phyloP scores from a whole-genome alignment of 371 early-diverging fungal genomes.

The Thermomucor indicae-seudaticae region DNA sequence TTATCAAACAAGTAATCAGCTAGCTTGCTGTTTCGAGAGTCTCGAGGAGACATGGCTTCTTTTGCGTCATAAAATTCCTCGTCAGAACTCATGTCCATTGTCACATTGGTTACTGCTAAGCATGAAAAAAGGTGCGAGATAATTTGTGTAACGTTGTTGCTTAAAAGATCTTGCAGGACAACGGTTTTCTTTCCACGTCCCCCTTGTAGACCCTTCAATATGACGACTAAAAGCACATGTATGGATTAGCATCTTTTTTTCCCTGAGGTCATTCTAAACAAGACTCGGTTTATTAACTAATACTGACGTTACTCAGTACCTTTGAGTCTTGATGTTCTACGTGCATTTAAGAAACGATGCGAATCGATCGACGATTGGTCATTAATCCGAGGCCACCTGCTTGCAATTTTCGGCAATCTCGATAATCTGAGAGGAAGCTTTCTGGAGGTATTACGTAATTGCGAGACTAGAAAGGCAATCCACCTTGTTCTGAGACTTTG shows the following conservation, averaged over 20 bases:
- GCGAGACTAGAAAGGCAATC: no score
- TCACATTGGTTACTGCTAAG: no score
- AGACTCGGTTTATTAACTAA: not conserved
- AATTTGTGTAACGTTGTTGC: no score
- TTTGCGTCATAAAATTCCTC: constrained; percentile 14
- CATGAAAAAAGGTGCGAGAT: no score
- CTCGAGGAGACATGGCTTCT: constrained; percentile 3
- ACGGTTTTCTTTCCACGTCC: no score
- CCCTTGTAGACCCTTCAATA: no score
- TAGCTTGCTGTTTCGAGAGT: not conserved
- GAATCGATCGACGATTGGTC: constrained; percentile 10
- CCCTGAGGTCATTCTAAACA: not conserved
- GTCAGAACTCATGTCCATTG: constrained; percentile 11
- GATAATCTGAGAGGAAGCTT: constrained; percentile 14
- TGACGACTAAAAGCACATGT: no score
- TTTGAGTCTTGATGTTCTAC: constrained; percentile 4
- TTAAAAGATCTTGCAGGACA: no score
- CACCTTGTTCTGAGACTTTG: no score
- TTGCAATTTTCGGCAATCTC: constrained; percentile 8
- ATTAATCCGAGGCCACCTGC: constrained; percentile 4
- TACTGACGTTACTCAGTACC: not conserved
- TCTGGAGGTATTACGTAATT: not conserved
- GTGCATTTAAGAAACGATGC: not conserved
- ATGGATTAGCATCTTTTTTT: no score
- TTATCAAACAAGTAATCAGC: no score